Percentiles rank a stretch among this genome's conserved stretches.
These are phyloP conservation scores for Mycosphaerella sp. DNA, from an alignment of 2,329 filamentous ascomycete species.

Conservation along the genomic window DNA sequence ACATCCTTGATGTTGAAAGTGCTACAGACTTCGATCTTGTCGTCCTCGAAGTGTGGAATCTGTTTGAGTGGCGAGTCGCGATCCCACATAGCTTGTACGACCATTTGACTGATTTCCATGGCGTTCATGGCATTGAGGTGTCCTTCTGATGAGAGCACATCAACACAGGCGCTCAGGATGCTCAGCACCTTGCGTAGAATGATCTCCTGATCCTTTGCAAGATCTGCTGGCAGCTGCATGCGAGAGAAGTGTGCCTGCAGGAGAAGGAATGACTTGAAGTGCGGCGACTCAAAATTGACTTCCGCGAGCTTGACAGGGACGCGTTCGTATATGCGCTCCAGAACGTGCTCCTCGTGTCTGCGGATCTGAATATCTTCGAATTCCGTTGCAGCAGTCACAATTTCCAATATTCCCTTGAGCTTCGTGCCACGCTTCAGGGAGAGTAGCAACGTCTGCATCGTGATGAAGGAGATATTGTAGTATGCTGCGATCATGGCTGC, in stretches of 20 bases:
- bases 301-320: conserved; percentile 93
- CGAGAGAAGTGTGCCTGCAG: conserved; percentile 95
- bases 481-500: conserved; percentile 97
- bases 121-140: conserved; percentile 96
- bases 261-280: conserved; percentile 97
- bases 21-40: conserved; percentile 75
- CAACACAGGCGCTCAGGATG: conserved; percentile 83
- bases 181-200: conserved; percentile 79
- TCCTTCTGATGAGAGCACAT: conserved; percentile 91
- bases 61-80: conserved; percentile 94
- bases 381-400: conserved; percentile 92
- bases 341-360: conserved; percentile 79
- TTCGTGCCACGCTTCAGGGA: conserved; percentile 85
- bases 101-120: conserved; percentile 99
- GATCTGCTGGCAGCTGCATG: conserved; percentile 91
- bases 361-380: conserved; percentile 94
- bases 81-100: conserved; percentile 98
- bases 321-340: conserved; percentile 89
- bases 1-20: conserved; percentile 83
- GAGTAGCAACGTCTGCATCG: conserved; percentile 96
- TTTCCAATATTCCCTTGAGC: conserved; percentile 94
- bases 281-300: conserved; percentile 79
- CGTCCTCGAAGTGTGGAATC: conserved; percentile 85
- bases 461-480: conserved; percentile 99
- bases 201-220: conserved; percentile 90